A percentile compares a stretch with the other conserved stretches of the same genome.
These are phyloP conservation scores for Aegilops sharonensis DNA, from an alignment of 176 grass and related monocot species.

Conservation along the genomic window DNA sequence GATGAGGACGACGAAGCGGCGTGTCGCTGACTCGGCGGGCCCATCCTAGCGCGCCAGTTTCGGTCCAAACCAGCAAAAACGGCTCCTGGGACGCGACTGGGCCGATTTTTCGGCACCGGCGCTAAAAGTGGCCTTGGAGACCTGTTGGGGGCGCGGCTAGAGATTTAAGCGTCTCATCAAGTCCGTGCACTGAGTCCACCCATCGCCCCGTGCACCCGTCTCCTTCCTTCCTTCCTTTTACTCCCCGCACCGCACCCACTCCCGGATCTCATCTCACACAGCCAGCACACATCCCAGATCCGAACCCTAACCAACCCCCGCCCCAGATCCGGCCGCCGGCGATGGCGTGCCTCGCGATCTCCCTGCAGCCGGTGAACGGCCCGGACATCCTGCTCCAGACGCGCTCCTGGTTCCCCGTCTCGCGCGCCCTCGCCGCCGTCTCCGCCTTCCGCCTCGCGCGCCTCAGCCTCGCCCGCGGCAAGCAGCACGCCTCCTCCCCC, in stretches of 20 bases:
- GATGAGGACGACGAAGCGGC: no score
- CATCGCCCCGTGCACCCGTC: conserved; percentile 3
- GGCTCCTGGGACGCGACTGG: no score
- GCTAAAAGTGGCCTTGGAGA: no score
- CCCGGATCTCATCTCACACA: conserved; percentile 31
- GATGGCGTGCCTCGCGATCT: conserved; percentile 96
- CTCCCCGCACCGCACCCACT: neutral
- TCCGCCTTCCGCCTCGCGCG: conserved; percentile 88
- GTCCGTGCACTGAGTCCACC: conserved; percentile 12
- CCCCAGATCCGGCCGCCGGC: conserved; percentile 33
- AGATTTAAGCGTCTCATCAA: neutral
- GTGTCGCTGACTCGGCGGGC: no score
- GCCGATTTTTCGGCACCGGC: no score
- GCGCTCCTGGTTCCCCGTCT: conserved; percentile 94
- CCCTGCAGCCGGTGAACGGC: conserved; percentile 90
- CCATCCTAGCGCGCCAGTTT: no score
- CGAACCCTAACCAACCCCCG: conserved; percentile 16
- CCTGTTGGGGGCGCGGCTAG: no score
- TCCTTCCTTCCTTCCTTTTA: conserved; percentile 15
- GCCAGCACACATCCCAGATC: conserved; percentile 33
- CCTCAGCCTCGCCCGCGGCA: conserved; percentile 60
- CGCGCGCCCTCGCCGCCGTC: conserved; percentile 92
- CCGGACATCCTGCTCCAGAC: conserved; percentile 92
- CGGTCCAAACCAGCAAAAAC: no score
- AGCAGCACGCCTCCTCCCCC: conserved; percentile 12